phyloP scores from a whole-genome alignment of 306 rosid species.

The Argentina anserina region DNA sequence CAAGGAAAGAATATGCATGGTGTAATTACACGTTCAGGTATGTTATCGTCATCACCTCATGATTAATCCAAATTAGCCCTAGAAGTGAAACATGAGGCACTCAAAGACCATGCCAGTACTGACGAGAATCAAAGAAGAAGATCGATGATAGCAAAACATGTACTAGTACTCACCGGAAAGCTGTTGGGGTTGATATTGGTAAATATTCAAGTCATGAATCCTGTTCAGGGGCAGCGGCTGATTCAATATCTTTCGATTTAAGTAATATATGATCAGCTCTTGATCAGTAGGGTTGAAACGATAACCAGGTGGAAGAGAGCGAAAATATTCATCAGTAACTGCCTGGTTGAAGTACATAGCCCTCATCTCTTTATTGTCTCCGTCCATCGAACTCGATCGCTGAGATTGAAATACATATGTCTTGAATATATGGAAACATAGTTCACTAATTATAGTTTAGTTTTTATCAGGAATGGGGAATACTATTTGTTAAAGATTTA shows the following conservation, averaged over 20 bases:
- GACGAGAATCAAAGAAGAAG: neutral
- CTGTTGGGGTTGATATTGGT: neutral
- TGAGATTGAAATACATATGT: too few species aligned
- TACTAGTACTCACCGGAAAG: neutral
- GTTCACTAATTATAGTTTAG: neutral
- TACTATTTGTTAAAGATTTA: neutral
- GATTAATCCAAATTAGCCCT: too few species aligned
- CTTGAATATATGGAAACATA: neutral
- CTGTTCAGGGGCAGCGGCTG: neutral
- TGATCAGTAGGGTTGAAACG: neutral
- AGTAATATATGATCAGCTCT: neutral
- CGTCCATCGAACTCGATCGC: neutral
- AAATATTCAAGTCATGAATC: neutral
- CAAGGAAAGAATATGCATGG: too few species aligned
- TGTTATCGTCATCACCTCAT: too few species aligned
- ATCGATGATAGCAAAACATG: neutral
- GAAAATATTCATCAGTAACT: neutral
- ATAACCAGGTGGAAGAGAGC: constrained; percentile 2
- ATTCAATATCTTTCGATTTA: neutral
- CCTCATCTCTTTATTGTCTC: neutral
- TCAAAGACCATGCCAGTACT: too few species aligned
- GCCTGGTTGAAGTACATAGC: neutral
- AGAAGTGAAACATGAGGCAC: too few species aligned
- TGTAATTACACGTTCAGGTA: too few species aligned
- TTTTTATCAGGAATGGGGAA: neutral